Percentiles rank a stretch among this genome's conserved stretches.
phyloP scores from a whole-genome alignment of 1,139 yeast genomes.

The Yamadazyma kanchanaburiensis region DNA sequence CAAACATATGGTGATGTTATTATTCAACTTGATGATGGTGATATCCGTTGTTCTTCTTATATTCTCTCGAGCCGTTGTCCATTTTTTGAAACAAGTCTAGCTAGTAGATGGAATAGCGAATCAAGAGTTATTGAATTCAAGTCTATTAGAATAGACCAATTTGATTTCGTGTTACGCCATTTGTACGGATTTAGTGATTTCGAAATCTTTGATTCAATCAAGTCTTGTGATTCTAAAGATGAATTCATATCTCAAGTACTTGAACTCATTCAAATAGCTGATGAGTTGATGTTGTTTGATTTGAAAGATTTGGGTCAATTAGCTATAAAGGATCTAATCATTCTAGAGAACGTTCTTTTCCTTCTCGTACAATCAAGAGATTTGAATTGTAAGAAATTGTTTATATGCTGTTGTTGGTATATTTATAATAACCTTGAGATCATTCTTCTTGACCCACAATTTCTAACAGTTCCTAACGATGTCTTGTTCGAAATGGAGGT shows the following conservation, averaged over 20 bases:
- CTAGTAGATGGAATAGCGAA: constrained; percentile 49
- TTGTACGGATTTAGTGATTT: constrained; percentile 54
- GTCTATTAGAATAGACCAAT: constrained; percentile 44
- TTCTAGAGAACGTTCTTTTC: constrained; percentile 57
- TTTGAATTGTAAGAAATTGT: constrained; percentile 52
- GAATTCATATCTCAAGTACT: constrained; percentile 54
- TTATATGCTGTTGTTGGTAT: constrained; percentile 64
- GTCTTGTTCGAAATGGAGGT: constrained; percentile 26
- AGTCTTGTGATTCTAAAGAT: constrained; percentile 17
- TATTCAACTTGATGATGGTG: constrained; percentile 40
- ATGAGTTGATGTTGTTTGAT: constrained; percentile 59
- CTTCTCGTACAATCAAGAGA: constrained; percentile 54
- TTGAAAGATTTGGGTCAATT: constrained; percentile 62
- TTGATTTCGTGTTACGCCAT: constrained; percentile 50
- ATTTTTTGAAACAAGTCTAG: constrained; percentile 59
- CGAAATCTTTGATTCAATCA: constrained; percentile 41
- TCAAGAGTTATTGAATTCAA: constrained; percentile 29
- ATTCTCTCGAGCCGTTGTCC: constrained; percentile 56
- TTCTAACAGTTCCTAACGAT: constrained; percentile 26
- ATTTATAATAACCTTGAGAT: constrained; percentile 65
- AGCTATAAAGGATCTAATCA: constrained; percentile 56
- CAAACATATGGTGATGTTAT: constrained; percentile 16
- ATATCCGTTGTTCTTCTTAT: constrained; percentile 42
- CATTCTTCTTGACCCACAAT: constrained; percentile 49
- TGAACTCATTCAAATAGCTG: constrained; percentile 60